phyloP scores from a whole-genome alignment of 2,329 filamentous ascomycete genomes.

The Trichoderma sp. region DNA sequence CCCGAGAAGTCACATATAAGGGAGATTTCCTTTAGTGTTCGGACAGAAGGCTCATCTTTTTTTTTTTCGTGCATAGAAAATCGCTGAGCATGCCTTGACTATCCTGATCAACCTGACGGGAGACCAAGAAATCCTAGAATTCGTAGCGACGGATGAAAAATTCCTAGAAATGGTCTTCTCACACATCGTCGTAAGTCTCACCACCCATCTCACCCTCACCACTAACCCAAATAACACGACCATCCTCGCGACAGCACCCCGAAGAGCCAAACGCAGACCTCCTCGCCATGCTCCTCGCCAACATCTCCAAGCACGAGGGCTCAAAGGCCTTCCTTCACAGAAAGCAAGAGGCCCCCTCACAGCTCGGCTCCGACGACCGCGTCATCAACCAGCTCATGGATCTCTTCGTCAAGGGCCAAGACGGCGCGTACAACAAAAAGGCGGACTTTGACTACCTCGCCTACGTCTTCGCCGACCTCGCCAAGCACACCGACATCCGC shows the following conservation, averaged over 20 bases:
- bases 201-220: background rate
- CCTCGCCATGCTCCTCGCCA: conserved; percentile 87
- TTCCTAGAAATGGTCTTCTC: conserved; percentile 73
- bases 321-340: conserved; percentile 66
- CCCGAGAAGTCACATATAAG: background rate
- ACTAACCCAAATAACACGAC: background rate
- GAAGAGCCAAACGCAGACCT: conserved; percentile 81
- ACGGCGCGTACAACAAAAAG: conserved; percentile 75
- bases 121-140: conserved; percentile 71
- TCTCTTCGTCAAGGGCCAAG: conserved; percentile 89
- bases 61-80: conserved; percentile 58
- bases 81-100: conserved; percentile 87
- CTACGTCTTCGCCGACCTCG: conserved; percentile 90
- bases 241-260: conserved; percentile 48
- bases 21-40: background rate
- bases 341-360: conserved; percentile 64
- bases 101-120: conserved; percentile 84
- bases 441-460: conserved; percentile 90
- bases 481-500: conserved; percentile 73
- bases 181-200: conserved; percentile 65
- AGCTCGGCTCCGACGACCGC: conserved; percentile 67
- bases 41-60: background rate
- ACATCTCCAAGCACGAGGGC: conserved; percentile 76
- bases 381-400: conserved; percentile 91
- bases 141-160: conserved; percentile 70